A percentile compares a stretch with the other conserved stretches of the same genome.
These are phyloP conservation scores for Coprinellus aureogranulatus DNA, from an alignment of 768 basidiomycete species.

Conservation along the genomic window DNA sequence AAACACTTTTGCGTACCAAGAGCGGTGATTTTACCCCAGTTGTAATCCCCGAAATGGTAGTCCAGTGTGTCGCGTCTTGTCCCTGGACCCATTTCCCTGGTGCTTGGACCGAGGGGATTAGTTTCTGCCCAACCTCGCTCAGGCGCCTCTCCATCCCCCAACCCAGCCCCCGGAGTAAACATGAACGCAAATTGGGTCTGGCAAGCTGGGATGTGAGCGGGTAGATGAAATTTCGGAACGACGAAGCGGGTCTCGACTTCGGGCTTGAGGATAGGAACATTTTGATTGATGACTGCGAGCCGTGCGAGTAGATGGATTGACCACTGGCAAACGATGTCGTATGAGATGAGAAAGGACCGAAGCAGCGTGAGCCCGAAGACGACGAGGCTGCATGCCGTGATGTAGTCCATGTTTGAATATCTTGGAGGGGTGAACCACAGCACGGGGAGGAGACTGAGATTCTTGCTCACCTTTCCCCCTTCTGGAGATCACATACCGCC, in stretches of 20 bases:
- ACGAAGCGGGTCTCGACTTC: neutral
- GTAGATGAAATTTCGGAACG: slow-evolving; percentile 28
- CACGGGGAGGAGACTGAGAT: neutral
- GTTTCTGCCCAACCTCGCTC: slow-evolving; percentile 31
- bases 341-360: slow-evolving; percentile 19
- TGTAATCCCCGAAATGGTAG: slow-evolving; percentile 25
- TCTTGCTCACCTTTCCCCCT: slow-evolving; percentile 27
- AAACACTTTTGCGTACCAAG: slow-evolving; percentile 15
- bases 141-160: slow-evolving; percentile 34
- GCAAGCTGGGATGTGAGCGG: slow-evolving; percentile 23
- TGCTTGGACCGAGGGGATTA: slow-evolving; percentile 26
- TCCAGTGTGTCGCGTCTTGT: slow-evolving; percentile 24
- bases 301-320: slow-evolving; percentile 4
- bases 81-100: slow-evolving; percentile 36
- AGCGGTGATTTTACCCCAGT: slow-evolving; percentile 25
- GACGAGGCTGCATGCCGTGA: slow-evolving; percentile 12
- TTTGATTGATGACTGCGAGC: neutral
- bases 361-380: neutral
- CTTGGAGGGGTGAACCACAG: slow-evolving; percentile 7
- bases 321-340: slow-evolving; percentile 32
- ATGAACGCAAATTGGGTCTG: slow-evolving; percentile 23
- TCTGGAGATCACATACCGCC: no score
- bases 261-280: neutral
- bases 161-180: slow-evolving; percentile 20
- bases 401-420: slow-evolving; percentile 29